These are phyloP conservation scores for Grigorovia jiainica DNA, from an alignment of 805 yeast species.

Conservation along the genomic window DNA sequence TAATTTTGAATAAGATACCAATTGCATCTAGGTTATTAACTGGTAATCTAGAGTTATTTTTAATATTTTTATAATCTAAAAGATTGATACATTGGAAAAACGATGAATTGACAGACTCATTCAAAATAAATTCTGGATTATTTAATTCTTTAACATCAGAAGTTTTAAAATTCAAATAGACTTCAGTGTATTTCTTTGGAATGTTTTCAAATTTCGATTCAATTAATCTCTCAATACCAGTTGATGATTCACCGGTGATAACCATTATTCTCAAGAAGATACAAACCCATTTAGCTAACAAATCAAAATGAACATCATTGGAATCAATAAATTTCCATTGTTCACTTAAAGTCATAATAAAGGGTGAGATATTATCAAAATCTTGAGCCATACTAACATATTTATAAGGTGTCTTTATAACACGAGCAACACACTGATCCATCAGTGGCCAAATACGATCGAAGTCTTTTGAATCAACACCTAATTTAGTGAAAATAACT, in stretches of 20 bases:
- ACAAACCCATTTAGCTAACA: slow-evolving; percentile 40
- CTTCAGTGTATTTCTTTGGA: slow-evolving; percentile 4
- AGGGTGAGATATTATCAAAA: slow-evolving; percentile 41
- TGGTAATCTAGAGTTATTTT: slow-evolving; percentile 30
- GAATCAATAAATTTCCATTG: slow-evolving; percentile 50
- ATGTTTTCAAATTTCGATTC: slow-evolving; percentile 6
- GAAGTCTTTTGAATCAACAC: slow-evolving; percentile 8
- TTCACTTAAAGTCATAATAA: slow-evolving; percentile 50
- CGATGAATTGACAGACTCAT: slow-evolving; percentile 14
- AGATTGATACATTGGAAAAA: slow-evolving; percentile 31
- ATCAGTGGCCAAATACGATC: slow-evolving; percentile 48
- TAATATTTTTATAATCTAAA: slow-evolving; percentile 24
- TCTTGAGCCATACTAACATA: slow-evolving; percentile 53
- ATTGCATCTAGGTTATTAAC: slow-evolving; percentile 40
- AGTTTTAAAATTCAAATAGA: slow-evolving; percentile 20
- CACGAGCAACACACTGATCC: slow-evolving; percentile 69
- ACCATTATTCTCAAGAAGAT: slow-evolving; percentile 38
- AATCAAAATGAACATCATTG: slow-evolving; percentile 9
- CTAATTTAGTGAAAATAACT: slow-evolving; percentile 7
- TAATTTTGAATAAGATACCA: slow-evolving; percentile 35
- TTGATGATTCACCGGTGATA: slow-evolving; percentile 51
- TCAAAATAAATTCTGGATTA: slow-evolving; percentile 12
- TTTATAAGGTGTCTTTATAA: slow-evolving; percentile 70
- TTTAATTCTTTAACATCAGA: slow-evolving; percentile 5
- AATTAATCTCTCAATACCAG: slow-evolving; percentile 10